Base-by-base conservation (phyloP, 345 rosid species). In the Geranium brycei region DNA sequence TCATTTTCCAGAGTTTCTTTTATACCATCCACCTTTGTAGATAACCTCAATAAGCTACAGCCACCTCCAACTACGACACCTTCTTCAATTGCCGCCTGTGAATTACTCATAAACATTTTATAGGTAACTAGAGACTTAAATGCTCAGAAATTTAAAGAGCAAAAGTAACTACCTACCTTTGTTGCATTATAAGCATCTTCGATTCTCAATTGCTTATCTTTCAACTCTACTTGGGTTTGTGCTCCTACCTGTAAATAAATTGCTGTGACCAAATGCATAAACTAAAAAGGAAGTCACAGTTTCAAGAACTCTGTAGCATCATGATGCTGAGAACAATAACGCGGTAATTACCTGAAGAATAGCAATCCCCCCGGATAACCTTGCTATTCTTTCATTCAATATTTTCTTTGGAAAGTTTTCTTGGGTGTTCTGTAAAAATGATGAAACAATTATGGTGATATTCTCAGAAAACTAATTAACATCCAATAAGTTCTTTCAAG, bases 161-260 rank as follows among this genome's bases (percentile, higher is more conserved):
- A 70, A 41, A 28, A 60, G 62, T 31, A 65, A 63, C 28, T 35
- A 41, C 57, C 30, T 64, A 89, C 96, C 95, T 92, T 92, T 4
- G 98, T 92, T 62, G 98, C 95, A 74, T 91, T 91, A 71, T 89
- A 66, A 71, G 98, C 96, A 81, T 89, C 98, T 80, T 89, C 98
- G 57, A 84, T 76, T 63, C 85, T 83, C 58, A 89, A 85, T 75
- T 84, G 91, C 69, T 89, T 92, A 71, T 92, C 98, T 78, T 87
- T 92, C 80, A 87, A 72, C 77, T 92, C 96, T 64, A 92, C 85
- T 69, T 80, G 86, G 5, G 96, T 92, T 63, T 84, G 96, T 66
- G 95, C 98, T 73, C 98, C 98, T 17, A 87, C 96, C 96, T 91
- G 60, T 69, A 17, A 28, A 72, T 72, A 62, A 66, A 65, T 38